Evolutionary conservation across 2,329 filamentous ascomycete genomes (phyloP), one percentile per base, ranked within the genome.

Genomic region (Ophiostoma sp.): DNA sequence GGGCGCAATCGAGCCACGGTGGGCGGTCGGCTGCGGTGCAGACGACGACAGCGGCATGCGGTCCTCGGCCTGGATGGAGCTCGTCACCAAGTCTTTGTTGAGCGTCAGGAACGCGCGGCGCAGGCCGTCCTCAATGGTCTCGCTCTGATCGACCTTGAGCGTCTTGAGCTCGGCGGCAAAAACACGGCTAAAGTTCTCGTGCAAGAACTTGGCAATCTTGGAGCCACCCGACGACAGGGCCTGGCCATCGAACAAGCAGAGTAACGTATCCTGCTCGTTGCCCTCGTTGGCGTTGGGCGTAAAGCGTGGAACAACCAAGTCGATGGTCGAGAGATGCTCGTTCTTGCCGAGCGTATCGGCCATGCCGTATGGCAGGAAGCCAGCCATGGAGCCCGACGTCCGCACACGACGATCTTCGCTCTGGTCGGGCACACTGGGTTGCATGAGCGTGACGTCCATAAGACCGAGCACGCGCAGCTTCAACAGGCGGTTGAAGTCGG

Each of bases 381-480:
- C 95, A 25, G 97, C 95, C 72, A 95, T 84, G 0, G 95, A 97
- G n/a, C 95, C 95, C 36, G 96, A 97, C n/a, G 96, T 98, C 79
- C 96, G 90, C 72, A 99, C 94, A 86, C 96, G 93, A 74, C 95
- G 90, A 80, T 99, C 95, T 81, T 98, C 95, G 75, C 92, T 97
- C 81, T 98, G 93, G 78, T 99, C 96, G 0, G 96, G 96, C 68
- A 98, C 95, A 64, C 92, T 97, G 3, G 94, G 93, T 64, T 95
- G 94, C 22, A 93, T 98, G 75, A 98, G 88, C 0, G 96, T 99
- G 36, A 99, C 96, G 83, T 99, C 96, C 95, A 99, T 99, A 78
- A 99, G 83, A 33, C 96, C 96, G 50, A 99, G 87, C 19, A 98
- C 92, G 48, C 96, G 89, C 71, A 99, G 86, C 79, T 97, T 95